Evolutionary conservation across 306 rosid species (phyloP).

Genomic region (Pyrus pyrifolia): DNA sequence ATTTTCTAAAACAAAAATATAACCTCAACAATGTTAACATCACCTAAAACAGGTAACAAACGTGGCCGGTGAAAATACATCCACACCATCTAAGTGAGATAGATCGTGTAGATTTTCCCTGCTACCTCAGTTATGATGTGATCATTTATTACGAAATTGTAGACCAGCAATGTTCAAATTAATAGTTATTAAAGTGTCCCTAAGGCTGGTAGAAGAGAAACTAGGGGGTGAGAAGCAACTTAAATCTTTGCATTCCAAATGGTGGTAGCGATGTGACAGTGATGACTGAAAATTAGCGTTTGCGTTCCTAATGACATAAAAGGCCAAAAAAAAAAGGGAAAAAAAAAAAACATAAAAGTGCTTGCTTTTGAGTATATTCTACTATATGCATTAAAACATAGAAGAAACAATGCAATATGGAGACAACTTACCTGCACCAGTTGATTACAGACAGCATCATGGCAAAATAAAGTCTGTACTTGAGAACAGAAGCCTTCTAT

Average conservation of each 20-base stretch:
- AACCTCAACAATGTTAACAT: neutral
- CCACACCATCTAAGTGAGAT: neutral
- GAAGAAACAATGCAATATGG: neutral
- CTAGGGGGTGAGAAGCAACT: neutral
- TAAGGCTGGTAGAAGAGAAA: neutral
- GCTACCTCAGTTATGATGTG: neutral
- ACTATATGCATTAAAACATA: constrained; percentile 1
- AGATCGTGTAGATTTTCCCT: neutral
- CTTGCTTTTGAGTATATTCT: neutral
- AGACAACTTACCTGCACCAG: constrained; percentile 67
- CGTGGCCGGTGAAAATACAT: neutral
- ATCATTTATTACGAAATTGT: neutral
- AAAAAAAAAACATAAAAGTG: neutral
- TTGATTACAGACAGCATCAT: constrained; percentile 85
- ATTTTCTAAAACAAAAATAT: neutral
- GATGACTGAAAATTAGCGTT: neutral
- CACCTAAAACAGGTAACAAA: neutral
- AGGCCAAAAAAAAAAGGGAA: too few species aligned
- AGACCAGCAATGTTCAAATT: neutral
- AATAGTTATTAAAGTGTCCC: neutral
- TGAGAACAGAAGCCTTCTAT: constrained; percentile 88
- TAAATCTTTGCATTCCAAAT: neutral
- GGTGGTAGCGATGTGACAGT: neutral
- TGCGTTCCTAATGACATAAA: neutral
- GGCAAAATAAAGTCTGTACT: constrained; percentile 95